These are phyloP conservation scores for Kwoniella europaea DNA, from an alignment of 768 basidiomycete species.

Conservation along the genomic window DNA sequence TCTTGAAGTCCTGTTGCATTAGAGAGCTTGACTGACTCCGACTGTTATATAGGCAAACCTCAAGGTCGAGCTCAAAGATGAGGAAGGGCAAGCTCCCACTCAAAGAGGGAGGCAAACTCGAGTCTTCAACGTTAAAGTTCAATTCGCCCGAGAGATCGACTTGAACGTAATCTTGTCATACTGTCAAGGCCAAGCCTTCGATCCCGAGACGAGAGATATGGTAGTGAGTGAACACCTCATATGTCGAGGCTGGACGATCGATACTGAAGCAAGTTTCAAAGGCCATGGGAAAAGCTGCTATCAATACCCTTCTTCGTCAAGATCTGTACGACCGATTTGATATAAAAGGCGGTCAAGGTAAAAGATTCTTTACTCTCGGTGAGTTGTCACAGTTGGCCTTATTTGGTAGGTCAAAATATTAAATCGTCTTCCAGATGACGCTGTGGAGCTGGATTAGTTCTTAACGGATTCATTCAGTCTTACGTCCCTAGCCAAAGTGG, in stretches of 20 bases:
- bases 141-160: slow-evolving; percentile 47
- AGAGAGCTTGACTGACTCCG: not conserved
- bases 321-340: slow-evolving; percentile 37
- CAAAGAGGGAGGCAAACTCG: slow-evolving; percentile 33
- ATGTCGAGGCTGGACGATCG: not conserved
- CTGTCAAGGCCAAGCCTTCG: slow-evolving; percentile 41
- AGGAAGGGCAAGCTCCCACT: slow-evolving; percentile 15
- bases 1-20: not conserved
- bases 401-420: not conserved
- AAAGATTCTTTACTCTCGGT: slow-evolving; percentile 52
- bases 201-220: slow-evolving; percentile 37
- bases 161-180: slow-evolving; percentile 45
- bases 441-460: slow-evolving; percentile 46
- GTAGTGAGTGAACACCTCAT: slow-evolving; percentile 30
- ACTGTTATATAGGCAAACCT: slow-evolving; percentile 26
- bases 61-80: slow-evolving; percentile 42
- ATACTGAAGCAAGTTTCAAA: not conserved
- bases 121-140: slow-evolving; percentile 48
- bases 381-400: slow-evolving; percentile 2
- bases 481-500: slow-evolving; percentile 43
- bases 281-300: slow-evolving; percentile 12
- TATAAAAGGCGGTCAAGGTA: slow-evolving; percentile 52
- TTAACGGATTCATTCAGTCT: slow-evolving; percentile 55
- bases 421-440: slow-evolving; percentile 31
- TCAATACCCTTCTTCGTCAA: slow-evolving; percentile 34